Conservation (phyloP, 1,284 basidiomycete genomes). For the Heterobasidion occidentale region DNA sequence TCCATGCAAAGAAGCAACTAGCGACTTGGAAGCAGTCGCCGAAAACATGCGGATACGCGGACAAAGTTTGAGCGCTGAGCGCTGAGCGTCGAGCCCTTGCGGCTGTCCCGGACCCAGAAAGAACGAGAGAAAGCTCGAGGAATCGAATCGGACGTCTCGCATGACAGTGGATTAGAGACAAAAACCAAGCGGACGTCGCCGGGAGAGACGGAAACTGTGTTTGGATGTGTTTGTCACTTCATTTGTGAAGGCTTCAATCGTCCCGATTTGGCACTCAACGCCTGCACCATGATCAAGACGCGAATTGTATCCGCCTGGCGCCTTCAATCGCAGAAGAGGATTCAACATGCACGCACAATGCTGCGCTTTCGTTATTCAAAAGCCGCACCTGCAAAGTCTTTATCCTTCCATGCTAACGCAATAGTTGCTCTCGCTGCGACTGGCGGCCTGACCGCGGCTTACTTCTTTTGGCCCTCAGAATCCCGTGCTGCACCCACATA, state of each 20-base stretch:
- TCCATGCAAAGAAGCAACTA: too few species aligned
- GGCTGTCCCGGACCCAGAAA: too few species aligned
- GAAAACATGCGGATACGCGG: too few species aligned
- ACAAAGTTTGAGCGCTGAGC: too few species aligned
- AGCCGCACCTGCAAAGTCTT: background rate
- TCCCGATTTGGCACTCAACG: constrained; percentile 16
- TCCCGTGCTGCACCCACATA: constrained; percentile 31
- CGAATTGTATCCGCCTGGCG: constrained; percentile 1
- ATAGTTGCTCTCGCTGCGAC: constrained; percentile 18
- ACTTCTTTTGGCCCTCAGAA: constrained; percentile 40
- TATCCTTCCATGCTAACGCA: constrained; percentile 9
- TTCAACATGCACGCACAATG: too few species aligned
- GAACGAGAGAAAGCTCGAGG: too few species aligned
- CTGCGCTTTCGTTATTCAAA: background rate
- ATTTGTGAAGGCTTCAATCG: constrained; percentile 4
- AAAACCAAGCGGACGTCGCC: background rate
- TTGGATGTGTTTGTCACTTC: constrained; percentile 11
- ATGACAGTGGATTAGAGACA: background rate
- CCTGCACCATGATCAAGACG: constrained; percentile 2
- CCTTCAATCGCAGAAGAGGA: background rate
- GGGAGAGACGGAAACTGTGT: background rate
- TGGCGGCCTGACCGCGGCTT: constrained; percentile 32
- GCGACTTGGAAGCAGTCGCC: too few species aligned
- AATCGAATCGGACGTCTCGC: too few species aligned
- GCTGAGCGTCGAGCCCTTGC: too few species aligned